Evolutionary conservation across 75 land plant species (phyloP).

Genomic region (Larix kaempferi): DNA sequence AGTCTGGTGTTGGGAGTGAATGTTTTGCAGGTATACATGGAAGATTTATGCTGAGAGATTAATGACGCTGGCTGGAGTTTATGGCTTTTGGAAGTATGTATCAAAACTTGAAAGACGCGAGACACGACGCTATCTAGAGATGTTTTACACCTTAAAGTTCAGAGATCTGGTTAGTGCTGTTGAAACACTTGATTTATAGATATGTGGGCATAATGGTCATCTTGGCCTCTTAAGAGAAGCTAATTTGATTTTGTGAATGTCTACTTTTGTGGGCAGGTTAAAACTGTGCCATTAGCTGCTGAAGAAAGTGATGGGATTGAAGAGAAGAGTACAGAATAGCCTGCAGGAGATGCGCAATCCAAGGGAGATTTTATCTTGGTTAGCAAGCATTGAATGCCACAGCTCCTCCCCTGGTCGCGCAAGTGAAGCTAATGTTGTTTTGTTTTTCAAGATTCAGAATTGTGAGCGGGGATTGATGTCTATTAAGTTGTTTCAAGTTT

Average conservation of each 20-base stretch:
- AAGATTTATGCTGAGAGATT: slow-evolving; percentile 56
- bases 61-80: slow-evolving; percentile 55
- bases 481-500: too few species aligned
- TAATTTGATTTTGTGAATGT: not conserved
- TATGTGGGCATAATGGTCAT: too few species aligned
- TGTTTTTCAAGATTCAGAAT: too few species aligned
- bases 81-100: slow-evolving; percentile 66
- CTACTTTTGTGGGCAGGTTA: not conserved
- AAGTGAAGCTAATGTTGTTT: too few species aligned
- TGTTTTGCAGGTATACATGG: slow-evolving; percentile 52
- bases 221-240: not conserved
- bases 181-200: too few species aligned
- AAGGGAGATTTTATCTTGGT: too few species aligned
- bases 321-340: too few species aligned
- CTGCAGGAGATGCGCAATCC: too few species aligned
- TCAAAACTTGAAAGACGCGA: slow-evolving; percentile 52
- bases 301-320: not conserved
- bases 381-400: too few species aligned
- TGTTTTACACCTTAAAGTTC: slow-evolving; percentile 61
- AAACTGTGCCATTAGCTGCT: slow-evolving; percentile 12
- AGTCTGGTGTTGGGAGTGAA: not conserved
- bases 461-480: too few species aligned
- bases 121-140: slow-evolving; percentile 55
- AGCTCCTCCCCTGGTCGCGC: too few species aligned
- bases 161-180: slow-evolving; percentile 38